Evolutionary conservation across 164 flowering plant species (phyloP).

Genomic region (Chimonanthus praecox): DNA sequence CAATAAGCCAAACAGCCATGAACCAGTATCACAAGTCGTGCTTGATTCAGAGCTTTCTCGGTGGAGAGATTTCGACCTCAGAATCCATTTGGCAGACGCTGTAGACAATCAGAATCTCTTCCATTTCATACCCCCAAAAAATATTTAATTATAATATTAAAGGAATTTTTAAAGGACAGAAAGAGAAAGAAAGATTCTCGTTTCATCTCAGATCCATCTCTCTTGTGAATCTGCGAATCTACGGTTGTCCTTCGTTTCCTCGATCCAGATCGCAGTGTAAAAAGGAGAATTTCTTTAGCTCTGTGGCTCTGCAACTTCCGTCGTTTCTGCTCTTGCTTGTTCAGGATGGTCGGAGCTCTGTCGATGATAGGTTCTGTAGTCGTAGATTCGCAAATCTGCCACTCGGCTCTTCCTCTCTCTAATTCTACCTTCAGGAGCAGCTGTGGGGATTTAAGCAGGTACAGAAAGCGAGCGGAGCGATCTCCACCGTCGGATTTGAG

Average conservation of each 20-base stretch:
- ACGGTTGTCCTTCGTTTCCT: background rate
- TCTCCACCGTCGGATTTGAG: conserved; percentile 35
- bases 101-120: background rate
- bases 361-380: conserved; percentile 47
- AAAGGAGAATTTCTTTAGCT: background rate
- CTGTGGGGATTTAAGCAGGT: conserved; percentile 25
- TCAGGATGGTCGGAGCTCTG: conserved; percentile 57
- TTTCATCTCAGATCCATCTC: no score
- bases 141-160: no score
- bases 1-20: background rate
- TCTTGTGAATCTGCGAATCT: no score
- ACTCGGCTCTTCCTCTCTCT: conserved; percentile 38
- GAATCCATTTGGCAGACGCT: background rate
- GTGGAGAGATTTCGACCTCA: background rate
- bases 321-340: background rate
- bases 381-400: conserved; percentile 48
- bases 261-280: conserved; percentile 1
- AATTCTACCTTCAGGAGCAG: conserved; percentile 16
- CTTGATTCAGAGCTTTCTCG: background rate
- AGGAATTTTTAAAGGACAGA: no score
- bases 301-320: background rate
- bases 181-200: background rate
- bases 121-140: background rate
- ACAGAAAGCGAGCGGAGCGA: conserved; percentile 22
- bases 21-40: background rate